These are phyloP conservation scores for Penicillium crystallinum DNA, from an alignment of 495 filamentous ascomycete species.

Conservation along the genomic window DNA sequence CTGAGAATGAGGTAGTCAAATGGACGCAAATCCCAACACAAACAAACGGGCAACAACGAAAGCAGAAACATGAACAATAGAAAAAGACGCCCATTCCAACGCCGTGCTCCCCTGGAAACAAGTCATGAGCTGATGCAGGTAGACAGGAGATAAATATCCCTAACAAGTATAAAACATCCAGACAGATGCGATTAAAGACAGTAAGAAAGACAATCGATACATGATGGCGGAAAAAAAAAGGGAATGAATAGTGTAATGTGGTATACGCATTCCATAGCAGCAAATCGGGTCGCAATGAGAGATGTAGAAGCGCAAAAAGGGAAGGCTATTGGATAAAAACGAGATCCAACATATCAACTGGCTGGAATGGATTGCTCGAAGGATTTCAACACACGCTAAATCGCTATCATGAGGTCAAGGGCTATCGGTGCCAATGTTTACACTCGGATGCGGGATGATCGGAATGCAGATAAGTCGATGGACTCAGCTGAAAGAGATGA, in stretches of 20 bases:
- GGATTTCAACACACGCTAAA: conserved; percentile 22
- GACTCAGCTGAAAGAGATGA: conserved; percentile 33
- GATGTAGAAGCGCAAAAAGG: conserved; percentile 3
- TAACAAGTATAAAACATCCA: not conserved
- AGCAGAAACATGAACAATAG: conserved; percentile 1
- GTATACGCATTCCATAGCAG: not conserved
- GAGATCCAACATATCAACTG: conserved; percentile 11
- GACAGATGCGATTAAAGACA: not conserved
- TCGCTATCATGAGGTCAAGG: conserved; percentile 15
- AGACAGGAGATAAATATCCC: conserved; percentile 1
- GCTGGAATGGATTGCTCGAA: conserved; percentile 17
- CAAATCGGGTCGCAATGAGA: not conserved
- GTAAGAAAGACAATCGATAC: not conserved
- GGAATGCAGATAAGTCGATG: conserved; percentile 41
- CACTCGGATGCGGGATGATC: conserved; percentile 29
- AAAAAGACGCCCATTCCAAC: conserved; percentile 18
- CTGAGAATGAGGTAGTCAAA: not conserved
- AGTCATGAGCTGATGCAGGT: conserved; percentile 17
- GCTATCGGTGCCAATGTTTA: conserved; percentile 1
- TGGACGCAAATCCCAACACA: not conserved
- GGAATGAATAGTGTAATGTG: not conserved
- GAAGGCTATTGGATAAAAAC: conserved; percentile 6
- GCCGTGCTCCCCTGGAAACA: conserved; percentile 15
- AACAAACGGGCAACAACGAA: not conserved
- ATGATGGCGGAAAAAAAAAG: not conserved